Evolutionary conservation across 2,329 filamentous ascomycete species (phyloP).

Genomic region (Leptographium wingfieldii): DNA sequence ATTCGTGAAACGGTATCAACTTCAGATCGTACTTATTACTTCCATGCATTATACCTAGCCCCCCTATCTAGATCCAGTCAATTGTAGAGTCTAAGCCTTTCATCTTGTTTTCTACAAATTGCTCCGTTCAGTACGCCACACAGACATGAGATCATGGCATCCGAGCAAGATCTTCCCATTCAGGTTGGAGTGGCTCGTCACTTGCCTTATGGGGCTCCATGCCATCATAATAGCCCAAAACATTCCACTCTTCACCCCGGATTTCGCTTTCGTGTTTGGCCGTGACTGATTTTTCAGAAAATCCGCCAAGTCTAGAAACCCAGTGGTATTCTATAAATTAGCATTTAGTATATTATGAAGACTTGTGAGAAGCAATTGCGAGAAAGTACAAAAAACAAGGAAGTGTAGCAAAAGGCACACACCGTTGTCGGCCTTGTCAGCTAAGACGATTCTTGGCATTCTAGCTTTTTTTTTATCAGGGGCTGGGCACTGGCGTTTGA

Average conservation of each 20-base stretch:
- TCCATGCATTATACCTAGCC: background rate
- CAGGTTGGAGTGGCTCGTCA: background rate
- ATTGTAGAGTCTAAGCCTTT: background rate
- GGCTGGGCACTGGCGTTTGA: background rate
- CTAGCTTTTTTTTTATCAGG: too few relatives aligned
- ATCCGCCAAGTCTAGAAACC: too few relatives aligned
- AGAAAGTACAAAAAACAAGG: too few relatives aligned
- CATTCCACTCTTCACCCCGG: background rate
- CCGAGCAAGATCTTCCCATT: background rate
- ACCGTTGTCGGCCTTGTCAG: too few relatives aligned
- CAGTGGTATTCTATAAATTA: too few relatives aligned
- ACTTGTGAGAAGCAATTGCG: too few relatives aligned
- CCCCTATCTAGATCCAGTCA: background rate
- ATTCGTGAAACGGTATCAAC: too few relatives aligned
- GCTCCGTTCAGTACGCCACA: background rate
- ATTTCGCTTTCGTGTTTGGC: background rate
- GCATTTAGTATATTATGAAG: too few relatives aligned
- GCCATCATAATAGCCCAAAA: background rate
- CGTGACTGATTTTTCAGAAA: background rate
- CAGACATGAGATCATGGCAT: background rate
- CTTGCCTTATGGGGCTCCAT: background rate
- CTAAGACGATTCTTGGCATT: too few relatives aligned
- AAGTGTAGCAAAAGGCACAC: too few relatives aligned
- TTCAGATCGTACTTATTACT: too few relatives aligned
- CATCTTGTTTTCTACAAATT: background rate